phyloP scores from a whole-genome alignment of 305 asterid genomes.

The Fraxinus greggii region DNA sequence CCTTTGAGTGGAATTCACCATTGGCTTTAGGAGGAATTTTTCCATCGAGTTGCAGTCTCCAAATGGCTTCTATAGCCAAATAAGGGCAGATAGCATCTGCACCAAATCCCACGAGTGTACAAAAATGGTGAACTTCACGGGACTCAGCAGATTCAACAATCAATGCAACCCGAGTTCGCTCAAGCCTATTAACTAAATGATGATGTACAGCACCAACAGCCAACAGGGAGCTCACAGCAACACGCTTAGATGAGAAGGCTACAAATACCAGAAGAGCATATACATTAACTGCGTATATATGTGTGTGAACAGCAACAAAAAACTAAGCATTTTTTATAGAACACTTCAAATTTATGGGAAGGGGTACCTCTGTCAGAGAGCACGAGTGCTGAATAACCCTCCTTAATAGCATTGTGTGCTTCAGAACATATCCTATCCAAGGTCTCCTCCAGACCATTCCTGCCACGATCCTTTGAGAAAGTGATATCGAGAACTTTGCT shows the following conservation, averaged over 20 bases:
- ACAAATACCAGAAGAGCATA: constrained; percentile 25
- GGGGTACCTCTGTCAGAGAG: constrained; percentile 91
- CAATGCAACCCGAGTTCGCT: constrained; percentile 89
- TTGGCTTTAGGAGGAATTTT: constrained; percentile 84
- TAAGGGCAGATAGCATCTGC: constrained; percentile 98
- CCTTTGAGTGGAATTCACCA: constrained; percentile 80
- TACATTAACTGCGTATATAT: constrained; percentile 12
- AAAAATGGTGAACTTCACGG: constrained; percentile 98
- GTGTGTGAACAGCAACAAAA: not conserved
- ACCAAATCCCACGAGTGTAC: constrained; percentile 97
- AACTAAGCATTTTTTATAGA: constrained; percentile 3
- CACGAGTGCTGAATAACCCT: constrained; percentile 82
- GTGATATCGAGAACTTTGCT: constrained; percentile 93
- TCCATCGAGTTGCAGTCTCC: constrained; percentile 95
- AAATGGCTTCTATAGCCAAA: constrained; percentile 86
- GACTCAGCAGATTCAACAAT: constrained; percentile 97
- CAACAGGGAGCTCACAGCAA: constrained; percentile 90
- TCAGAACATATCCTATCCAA: constrained; percentile 82
- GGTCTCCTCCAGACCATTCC: constrained; percentile 89
- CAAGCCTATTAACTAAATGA: constrained; percentile 88
- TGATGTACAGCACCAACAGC: constrained; percentile 99
- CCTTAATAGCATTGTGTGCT: constrained; percentile 83
- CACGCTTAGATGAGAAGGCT: constrained; percentile 85
- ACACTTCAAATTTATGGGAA: not conserved
- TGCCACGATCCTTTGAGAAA: constrained; percentile 64